Evolutionary conservation across 2,329 filamentous ascomycete species (phyloP).

Genomic region (Apiospora malaysiana): DNA sequence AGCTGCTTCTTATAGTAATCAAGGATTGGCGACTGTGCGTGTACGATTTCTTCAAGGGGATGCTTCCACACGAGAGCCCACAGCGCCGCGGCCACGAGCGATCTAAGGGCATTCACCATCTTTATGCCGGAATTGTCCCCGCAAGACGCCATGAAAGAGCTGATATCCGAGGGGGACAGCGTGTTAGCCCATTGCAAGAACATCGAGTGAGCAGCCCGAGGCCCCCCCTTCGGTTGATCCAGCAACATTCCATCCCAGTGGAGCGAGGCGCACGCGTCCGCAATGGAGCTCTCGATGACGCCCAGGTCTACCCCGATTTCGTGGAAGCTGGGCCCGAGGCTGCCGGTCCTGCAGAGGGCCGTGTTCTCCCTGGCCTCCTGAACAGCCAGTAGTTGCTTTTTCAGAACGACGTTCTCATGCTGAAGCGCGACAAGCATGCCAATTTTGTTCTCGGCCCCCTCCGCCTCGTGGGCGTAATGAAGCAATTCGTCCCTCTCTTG

Average conservation of each 20-base stretch:
- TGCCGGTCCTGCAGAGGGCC: not conserved
- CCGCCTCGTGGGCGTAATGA: not conserved
- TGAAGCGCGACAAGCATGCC: not conserved
- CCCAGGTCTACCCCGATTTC: not conserved
- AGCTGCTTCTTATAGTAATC: no score
- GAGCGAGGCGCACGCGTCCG: not conserved
- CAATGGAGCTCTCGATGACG: not conserved
- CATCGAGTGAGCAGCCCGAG: not conserved
- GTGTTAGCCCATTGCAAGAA: not conserved
- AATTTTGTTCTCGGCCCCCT: not conserved
- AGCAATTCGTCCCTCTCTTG: not conserved
- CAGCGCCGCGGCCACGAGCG: not conserved
- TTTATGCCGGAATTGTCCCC: not conserved
- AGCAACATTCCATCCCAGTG: not conserved
- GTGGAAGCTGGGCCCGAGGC: not conserved
- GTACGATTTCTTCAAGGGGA: no score
- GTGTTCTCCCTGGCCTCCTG: not conserved
- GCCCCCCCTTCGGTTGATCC: not conserved
- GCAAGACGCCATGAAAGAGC: not conserved
- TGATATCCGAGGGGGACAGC: not conserved
- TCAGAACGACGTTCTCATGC: not conserved
- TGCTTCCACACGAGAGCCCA: not conserved
- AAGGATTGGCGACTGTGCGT: no score
- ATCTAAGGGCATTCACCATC: not conserved
- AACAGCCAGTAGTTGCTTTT: not conserved